phyloP scores from a whole-genome alignment of 2,329 filamentous ascomycete genomes.

The Fusarium sororula region DNA sequence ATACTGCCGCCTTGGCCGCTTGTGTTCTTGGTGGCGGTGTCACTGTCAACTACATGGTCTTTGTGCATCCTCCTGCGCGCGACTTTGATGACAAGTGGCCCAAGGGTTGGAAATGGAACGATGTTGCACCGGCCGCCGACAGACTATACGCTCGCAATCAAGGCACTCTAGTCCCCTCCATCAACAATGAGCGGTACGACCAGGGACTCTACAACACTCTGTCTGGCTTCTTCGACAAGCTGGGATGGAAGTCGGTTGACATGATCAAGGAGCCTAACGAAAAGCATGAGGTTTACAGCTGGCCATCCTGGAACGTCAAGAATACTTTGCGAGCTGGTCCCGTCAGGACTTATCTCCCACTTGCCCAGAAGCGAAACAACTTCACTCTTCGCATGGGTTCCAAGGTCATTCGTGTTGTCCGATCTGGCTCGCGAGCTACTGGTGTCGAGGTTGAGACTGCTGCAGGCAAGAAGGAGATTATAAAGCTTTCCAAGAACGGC shows the following conservation, averaged over 20 bases:
- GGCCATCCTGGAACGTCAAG: constrained; percentile 73
- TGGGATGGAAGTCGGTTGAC: constrained; percentile 70
- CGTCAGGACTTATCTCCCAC: constrained; percentile 75
- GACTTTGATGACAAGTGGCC: constrained; percentile 77
- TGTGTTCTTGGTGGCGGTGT: constrained; percentile 74
- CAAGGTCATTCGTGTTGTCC: constrained; percentile 69
- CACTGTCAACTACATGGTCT: constrained; percentile 72
- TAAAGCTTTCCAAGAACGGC: constrained; percentile 68
- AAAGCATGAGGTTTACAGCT: constrained; percentile 72
- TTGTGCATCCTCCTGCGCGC: constrained; percentile 69
- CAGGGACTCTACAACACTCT: constrained; percentile 71
- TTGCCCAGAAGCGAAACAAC: constrained; percentile 65
- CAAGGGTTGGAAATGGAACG: constrained; percentile 66
- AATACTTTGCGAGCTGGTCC: constrained; percentile 73
- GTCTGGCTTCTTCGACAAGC: constrained; percentile 64
- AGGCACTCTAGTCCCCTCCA: constrained; percentile 67
- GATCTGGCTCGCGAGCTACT: constrained; percentile 67
- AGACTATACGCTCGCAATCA: constrained; percentile 65
- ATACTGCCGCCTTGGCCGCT: constrained; percentile 53
- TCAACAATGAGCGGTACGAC: constrained; percentile 72
- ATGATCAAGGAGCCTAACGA: constrained; percentile 66
- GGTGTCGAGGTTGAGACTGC: constrained; percentile 69
- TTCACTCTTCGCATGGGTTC: constrained; percentile 73
- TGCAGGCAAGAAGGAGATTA: constrained; percentile 59
- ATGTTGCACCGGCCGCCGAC: constrained; percentile 67